Base-by-base conservation (phyloP, 106 monocot species). In the Triglochin maritima region DNA sequence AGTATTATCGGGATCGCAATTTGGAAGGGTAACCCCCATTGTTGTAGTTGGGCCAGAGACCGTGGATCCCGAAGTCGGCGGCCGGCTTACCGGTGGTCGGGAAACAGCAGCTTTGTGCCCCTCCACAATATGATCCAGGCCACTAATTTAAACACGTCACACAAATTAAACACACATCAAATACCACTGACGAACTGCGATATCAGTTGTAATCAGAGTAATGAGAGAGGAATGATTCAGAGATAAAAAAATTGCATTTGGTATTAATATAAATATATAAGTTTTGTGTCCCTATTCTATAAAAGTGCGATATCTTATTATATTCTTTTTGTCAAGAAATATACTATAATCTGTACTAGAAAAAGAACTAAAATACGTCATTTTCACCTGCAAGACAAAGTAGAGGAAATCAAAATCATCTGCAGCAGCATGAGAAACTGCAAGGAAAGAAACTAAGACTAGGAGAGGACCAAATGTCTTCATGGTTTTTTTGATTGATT, bases 361-460 rank as follows among this genome's bases (percentile, higher is more conserved):
- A 29, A 29, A 29, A 29, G 29, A 29, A 29, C 29, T 0, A 29
- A 29, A 29, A 29, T 29, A 29, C 29, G 1, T 29, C 29, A 29
- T 29, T 29, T 29, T 55, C 9, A 85, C 92, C 81, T 92, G 92
- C 3, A 73, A 82, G 79, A 94, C 89, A 47, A 94, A 79, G 86
- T 86, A 94, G 82, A 94, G 82, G 77, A 89, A 94, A 17, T 94
- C 94, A 70, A 83, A 94, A 57, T 77, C 84, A 62, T 76, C 79
- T 4, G 77, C 82, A 47, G 29, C 29, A 29, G 29, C 29, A 29
- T 29, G 29, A 29, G 29, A 29, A 29, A 29, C 29, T 29, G 29
- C 29, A 29, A 29, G 29, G 29, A 29, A 29, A 29, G 29, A 29
- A 29, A 29, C 29, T 0, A 29, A 29, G 29, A 29, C 29, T 29